A percentile compares a stretch with the other conserved stretches of the same genome.
Evolutionary conservation across 805 yeast genomes (phyloP).

Genomic region (Brettanomyces sp.): DNA sequence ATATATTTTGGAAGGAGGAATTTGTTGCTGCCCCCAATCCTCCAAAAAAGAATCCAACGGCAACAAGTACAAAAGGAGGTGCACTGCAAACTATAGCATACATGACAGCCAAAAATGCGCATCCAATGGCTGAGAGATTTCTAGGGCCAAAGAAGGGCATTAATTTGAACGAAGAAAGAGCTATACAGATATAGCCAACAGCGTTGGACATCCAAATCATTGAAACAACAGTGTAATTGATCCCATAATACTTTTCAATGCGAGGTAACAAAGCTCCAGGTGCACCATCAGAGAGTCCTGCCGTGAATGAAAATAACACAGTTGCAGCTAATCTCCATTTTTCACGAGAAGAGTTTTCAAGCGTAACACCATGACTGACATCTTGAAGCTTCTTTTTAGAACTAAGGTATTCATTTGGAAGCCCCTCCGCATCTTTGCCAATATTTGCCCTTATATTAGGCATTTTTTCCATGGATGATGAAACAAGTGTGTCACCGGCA

Average conservation of each 20-base stretch:
- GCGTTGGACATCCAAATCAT: slow-evolving; percentile 51
- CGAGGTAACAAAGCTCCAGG: slow-evolving; percentile 53
- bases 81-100: slow-evolving; percentile 40
- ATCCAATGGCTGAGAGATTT: slow-evolving; percentile 32
- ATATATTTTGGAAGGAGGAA: slow-evolving; percentile 43
- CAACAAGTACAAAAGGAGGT: slow-evolving; percentile 37
- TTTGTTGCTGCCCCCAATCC: slow-evolving; percentile 47
- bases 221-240: slow-evolving; percentile 46
- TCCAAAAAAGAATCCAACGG: slow-evolving; percentile 44
- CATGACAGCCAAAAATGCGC: slow-evolving; percentile 28
- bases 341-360: slow-evolving; percentile 34
- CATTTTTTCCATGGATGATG: not conserved
- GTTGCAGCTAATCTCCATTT: slow-evolving; percentile 31
- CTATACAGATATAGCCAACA: slow-evolving; percentile 43
- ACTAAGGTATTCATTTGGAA: not conserved
- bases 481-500: not conserved
- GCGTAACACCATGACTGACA: slow-evolving; percentile 25
- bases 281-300: slow-evolving; percentile 46
- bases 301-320: slow-evolving; percentile 30
- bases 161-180: slow-evolving; percentile 37
- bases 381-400: not conserved
- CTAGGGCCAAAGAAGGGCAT: slow-evolving; percentile 32
- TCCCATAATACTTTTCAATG: slow-evolving; percentile 38
- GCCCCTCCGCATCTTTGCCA: not conserved
- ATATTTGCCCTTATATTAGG: not conserved